Evolutionary conservation across 225 moss, liverwort and hornwort species (phyloP).

Genomic region (Ulota crispa): DNA sequence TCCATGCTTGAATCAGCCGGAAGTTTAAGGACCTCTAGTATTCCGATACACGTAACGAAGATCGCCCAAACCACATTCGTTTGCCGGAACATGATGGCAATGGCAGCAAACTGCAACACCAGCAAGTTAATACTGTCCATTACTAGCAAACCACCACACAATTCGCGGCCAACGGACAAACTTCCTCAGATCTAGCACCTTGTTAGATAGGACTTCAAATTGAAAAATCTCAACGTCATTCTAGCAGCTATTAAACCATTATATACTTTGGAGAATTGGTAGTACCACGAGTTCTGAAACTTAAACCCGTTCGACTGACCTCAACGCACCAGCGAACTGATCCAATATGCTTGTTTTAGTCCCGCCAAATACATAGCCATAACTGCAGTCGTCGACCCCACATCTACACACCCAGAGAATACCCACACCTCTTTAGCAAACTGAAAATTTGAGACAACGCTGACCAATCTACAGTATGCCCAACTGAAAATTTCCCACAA

Average conservation of each 20-base stretch:
- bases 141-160: background rate
- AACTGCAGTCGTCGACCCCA: conserved; percentile 79
- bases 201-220: background rate
- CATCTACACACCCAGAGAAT: conserved; percentile 36
- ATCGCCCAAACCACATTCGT: conserved; percentile 87
- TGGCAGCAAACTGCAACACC: conserved; percentile 61
- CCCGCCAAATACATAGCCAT: conserved; percentile 78
- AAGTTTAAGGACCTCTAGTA: conserved; percentile 62
- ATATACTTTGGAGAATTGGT: background rate
- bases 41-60: conserved; percentile 70
- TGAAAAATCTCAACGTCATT: background rate
- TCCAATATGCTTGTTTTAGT: conserved; percentile 78
- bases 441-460: background rate
- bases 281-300: background rate
- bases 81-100: conserved; percentile 76
- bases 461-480: background rate
- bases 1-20: conserved; percentile 4
- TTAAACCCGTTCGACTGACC: conserved; percentile 39
- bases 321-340: conserved; percentile 84
- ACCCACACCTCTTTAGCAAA: background rate
- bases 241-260: background rate
- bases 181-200: background rate
- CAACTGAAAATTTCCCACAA: background rate
- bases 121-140: conserved; percentile 10
- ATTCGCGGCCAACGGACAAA: background rate